Percentiles rank a stretch among this genome's conserved stretches.
These are phyloP conservation scores for Tylopilus sp. DNA, from an alignment of 768 basidiomycete species.

Conservation along the genomic window DNA sequence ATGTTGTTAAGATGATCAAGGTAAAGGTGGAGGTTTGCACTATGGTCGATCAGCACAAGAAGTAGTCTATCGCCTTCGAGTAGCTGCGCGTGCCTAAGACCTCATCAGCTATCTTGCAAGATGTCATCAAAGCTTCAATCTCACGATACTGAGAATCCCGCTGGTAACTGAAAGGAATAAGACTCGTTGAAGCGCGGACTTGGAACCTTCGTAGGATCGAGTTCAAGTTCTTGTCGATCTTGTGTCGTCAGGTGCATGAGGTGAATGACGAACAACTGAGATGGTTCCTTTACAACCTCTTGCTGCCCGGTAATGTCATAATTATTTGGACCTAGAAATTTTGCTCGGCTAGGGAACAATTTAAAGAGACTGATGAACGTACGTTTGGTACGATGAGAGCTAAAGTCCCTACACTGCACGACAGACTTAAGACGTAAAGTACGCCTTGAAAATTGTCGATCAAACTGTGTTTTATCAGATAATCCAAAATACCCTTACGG, in stretches of 20 bases:
- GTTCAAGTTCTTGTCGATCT: slow-evolving; percentile 31
- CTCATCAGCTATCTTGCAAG: neutral
- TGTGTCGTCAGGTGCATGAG: slow-evolving; percentile 28
- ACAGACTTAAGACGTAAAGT: slow-evolving; percentile 17
- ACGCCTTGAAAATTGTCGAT: slow-evolving; percentile 6
- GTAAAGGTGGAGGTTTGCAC: slow-evolving; percentile 34
- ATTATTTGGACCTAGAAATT: slow-evolving; percentile 7
- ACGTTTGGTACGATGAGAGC: slow-evolving; percentile 1
- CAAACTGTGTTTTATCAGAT: too few species aligned
- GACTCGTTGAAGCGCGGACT: slow-evolving; percentile 26
- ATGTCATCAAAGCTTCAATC: neutral
- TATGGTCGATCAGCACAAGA: slow-evolving; percentile 36
- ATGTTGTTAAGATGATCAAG: slow-evolving; percentile 36
- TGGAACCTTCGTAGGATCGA: slow-evolving; percentile 19
- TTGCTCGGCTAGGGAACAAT: slow-evolving; percentile 1
- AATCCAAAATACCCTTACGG: slow-evolving; percentile 10
- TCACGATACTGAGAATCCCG: slow-evolving; percentile 25
- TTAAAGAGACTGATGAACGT: neutral
- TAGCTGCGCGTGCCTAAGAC: slow-evolving; percentile 37
- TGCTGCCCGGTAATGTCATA: slow-evolving; percentile 18
- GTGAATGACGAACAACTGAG: slow-evolving; percentile 23
- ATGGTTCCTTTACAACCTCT: slow-evolving; percentile 19
- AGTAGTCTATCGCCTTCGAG: slow-evolving; percentile 40
- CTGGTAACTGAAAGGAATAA: slow-evolving; percentile 22
- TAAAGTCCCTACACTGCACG: neutral